These are phyloP conservation scores for Acacia confusa DNA, from an alignment of 306 rosid species.

Conservation along the genomic window DNA sequence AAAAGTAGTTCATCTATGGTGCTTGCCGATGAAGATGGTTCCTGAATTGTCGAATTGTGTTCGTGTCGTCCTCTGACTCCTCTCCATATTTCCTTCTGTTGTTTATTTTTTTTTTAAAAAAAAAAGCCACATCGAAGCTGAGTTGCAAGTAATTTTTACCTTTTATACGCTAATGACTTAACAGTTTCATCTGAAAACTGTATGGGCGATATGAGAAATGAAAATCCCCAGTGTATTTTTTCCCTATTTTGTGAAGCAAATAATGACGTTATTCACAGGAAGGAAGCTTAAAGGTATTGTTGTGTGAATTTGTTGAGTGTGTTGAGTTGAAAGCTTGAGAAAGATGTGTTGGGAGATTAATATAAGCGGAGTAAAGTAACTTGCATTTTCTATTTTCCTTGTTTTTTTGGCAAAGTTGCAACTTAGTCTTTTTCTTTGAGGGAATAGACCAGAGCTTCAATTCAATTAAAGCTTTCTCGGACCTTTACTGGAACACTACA, in stretches of 20 bases:
- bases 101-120: too few species aligned
- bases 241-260: not conserved
- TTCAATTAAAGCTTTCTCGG: too few species aligned
- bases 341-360: not conserved
- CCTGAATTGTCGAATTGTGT: too few species aligned
- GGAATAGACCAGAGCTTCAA: too few species aligned
- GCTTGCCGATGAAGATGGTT: too few species aligned
- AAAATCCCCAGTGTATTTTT: not conserved
- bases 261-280: not conserved
- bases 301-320: conserved; percentile 19
- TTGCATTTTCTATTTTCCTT: not conserved
- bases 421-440: not conserved
- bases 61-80: too few species aligned
- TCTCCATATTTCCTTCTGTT: too few species aligned
- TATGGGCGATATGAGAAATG: not conserved
- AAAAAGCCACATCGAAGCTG: too few species aligned
- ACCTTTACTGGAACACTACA: too few species aligned
- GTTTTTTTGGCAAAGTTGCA: not conserved
- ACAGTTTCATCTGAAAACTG: not conserved
- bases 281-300: not conserved
- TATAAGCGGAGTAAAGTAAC: not conserved
- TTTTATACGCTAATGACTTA: too few species aligned
- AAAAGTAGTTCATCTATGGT: too few species aligned
- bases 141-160: too few species aligned
- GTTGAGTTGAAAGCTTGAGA: conserved; percentile 4